These are phyloP conservation scores for Canavalia ensiformis DNA, from an alignment of 306 rosid genomes.

Conservation along the genomic window DNA sequence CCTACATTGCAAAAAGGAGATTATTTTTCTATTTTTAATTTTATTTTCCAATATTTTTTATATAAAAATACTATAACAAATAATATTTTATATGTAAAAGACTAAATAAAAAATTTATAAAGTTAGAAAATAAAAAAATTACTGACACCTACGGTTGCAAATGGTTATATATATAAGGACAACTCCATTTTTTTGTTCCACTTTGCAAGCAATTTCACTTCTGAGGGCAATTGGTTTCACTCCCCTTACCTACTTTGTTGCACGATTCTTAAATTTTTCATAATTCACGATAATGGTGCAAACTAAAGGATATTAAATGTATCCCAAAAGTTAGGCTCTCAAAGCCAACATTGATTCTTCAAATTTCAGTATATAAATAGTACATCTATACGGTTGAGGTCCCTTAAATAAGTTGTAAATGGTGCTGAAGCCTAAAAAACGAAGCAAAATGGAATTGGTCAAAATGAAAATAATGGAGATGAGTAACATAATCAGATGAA, in stretches of 20 bases:
- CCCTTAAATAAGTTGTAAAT: constrained; percentile 1
- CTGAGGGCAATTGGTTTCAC: neutral
- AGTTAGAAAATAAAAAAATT: neutral
- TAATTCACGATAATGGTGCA: neutral
- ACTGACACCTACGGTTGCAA: no score
- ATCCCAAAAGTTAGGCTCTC: neutral
- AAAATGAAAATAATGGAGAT: constrained; percentile 9
- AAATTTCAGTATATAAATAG: neutral
- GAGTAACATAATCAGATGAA: constrained; percentile 14
- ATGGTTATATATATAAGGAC: no score
- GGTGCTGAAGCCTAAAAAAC: neutral
- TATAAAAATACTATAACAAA: no score
- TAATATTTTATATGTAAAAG: no score
- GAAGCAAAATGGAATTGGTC: constrained; percentile 8
- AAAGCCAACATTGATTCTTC: constrained; percentile 16
- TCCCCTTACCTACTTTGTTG: neutral
- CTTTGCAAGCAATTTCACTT: neutral
- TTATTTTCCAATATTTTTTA: no score
- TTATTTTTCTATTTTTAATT: no score
- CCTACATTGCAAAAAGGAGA: no score
- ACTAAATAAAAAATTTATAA: neutral
- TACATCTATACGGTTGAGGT: constrained; percentile 14
- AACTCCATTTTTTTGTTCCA: neutral
- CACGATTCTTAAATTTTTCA: neutral
- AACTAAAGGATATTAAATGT: constrained; percentile 3